Percentiles rank a stretch among this genome's conserved stretches.
These are phyloP conservation scores for Noccaea bulbosa DNA, from an alignment of 345 rosid species.

Conservation along the genomic window DNA sequence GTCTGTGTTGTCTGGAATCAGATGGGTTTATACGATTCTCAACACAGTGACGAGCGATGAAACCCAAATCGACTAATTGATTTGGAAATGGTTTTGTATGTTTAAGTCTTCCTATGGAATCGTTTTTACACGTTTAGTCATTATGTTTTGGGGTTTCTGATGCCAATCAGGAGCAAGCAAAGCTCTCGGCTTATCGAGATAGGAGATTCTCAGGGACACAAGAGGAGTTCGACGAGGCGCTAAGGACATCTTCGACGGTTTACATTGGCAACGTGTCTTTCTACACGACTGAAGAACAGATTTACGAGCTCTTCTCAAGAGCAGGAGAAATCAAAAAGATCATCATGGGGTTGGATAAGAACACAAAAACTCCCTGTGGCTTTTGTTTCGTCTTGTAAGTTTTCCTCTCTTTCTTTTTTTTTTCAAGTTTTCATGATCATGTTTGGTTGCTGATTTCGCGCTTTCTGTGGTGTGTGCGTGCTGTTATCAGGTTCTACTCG, in stretches of 20 bases:
- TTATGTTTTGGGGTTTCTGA: not conserved
- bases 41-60: not conserved
- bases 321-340: conserved; percentile 97
- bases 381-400: conserved; percentile 89
- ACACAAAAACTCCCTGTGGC: conserved; percentile 94
- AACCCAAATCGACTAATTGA: conserved; percentile 16
- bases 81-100: no score
- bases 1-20: not conserved
- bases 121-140: no score
- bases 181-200: conserved; percentile 88
- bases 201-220: conserved; percentile 80
- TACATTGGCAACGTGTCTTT: conserved; percentile 96
- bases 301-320: conserved; percentile 91
- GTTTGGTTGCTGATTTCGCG: not conserved
- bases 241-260: conserved; percentile 67
- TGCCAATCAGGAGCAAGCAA: conserved; percentile 73
- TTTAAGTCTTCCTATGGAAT: not conserved
- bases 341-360: conserved; percentile 97
- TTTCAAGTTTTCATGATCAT: conserved; percentile 1
- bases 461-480: not conserved
- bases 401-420: not conserved
- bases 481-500: conserved; percentile 70
- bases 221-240: conserved; percentile 86
- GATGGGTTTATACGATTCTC: not conserved
- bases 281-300: conserved; percentile 96